phyloP scores from a whole-genome alignment of 345 rosid species.

The Eucalyptus cloeziana region DNA sequence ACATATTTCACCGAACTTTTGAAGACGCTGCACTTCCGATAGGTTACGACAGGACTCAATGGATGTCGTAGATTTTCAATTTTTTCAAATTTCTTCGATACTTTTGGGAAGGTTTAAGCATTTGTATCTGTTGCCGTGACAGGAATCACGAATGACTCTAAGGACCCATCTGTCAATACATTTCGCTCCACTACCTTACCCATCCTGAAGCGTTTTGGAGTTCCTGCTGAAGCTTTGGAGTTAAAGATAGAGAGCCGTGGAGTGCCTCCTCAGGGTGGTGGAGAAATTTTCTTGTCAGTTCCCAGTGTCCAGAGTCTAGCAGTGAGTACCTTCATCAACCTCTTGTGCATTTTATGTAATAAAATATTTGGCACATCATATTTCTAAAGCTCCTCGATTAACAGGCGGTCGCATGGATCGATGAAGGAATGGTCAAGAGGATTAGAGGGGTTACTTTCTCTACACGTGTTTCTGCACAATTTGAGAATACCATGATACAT shows the following conservation, averaged over 20 bases:
- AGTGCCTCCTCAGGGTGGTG: constrained; percentile 73
- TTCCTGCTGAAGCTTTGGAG: constrained; percentile 66
- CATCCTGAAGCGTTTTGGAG: constrained; percentile 56
- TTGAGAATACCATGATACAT: constrained; percentile 67
- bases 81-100: neutral
- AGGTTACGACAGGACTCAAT: neutral
- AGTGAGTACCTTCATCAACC: constrained; percentile 17
- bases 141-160: constrained; percentile 85
- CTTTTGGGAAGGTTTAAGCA: neutral
- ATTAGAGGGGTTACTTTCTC: constrained; percentile 86
- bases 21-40: neutral
- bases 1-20: neutral
- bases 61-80: neutral
- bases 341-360: neutral
- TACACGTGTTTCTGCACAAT: constrained; percentile 52
- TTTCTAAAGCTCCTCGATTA: constrained; percentile 1
- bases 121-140: neutral
- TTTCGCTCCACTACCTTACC: constrained; percentile 60
- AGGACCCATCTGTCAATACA: constrained; percentile 76
- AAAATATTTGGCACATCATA: neutral
- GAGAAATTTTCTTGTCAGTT: constrained; percentile 63
- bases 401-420: constrained; percentile 70
- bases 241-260: constrained; percentile 76
- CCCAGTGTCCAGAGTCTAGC: constrained; percentile 41
- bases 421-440: constrained; percentile 90